Evolutionary conservation across 345 rosid genomes (phyloP).

Genomic region (Populus simonii): DNA sequence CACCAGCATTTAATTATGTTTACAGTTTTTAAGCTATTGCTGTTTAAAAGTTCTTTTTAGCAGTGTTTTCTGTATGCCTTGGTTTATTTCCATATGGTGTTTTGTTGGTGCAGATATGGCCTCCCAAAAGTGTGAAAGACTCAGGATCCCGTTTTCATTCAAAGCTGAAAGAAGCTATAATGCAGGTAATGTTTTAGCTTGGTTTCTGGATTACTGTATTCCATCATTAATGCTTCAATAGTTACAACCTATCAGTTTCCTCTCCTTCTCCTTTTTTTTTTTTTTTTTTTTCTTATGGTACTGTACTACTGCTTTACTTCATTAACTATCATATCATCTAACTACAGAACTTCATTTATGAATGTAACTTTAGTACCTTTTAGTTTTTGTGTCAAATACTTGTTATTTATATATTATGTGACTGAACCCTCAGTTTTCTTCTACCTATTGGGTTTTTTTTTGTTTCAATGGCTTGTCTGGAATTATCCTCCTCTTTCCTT

Average conservation of each 20-base stretch:
- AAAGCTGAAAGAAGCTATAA: constrained; percentile 74
- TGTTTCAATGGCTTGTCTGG: neutral
- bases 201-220: constrained; percentile 4
- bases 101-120: constrained; percentile 77
- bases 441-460: neutral
- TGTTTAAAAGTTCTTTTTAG: neutral
- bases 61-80: neutral
- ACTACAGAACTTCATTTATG: neutral
- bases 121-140: constrained; percentile 94
- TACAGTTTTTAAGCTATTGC: neutral
- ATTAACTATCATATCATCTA: neutral
- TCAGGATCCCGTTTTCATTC: constrained; percentile 87
- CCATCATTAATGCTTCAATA: neutral
- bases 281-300: no score
- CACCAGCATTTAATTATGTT: neutral
- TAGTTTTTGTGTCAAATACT: neutral
- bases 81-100: constrained; percentile 12
- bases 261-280: no score
- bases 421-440: neutral
- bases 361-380: neutral
- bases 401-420: neutral
- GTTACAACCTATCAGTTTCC: neutral
- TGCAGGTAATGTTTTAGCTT: constrained; percentile 54
- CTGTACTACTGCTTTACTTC: neutral
- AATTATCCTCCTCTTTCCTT: neutral